A percentile compares a stretch with the other conserved stretches of the same genome.
Conservation (phyloP, 257 asterid species). For the Ajuga chamaepitys region DNA sequence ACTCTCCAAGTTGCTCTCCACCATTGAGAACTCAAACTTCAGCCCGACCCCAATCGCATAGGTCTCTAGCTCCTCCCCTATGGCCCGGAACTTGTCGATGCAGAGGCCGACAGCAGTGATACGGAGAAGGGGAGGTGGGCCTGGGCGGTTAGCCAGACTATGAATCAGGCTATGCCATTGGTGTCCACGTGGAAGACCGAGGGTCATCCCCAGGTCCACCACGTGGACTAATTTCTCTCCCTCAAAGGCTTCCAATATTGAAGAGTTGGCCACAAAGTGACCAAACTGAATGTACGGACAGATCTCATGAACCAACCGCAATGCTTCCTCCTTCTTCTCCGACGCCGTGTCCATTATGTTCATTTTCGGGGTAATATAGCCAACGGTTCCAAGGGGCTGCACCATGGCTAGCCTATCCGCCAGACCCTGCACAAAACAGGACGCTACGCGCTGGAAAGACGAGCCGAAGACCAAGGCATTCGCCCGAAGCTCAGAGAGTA, state of each 20-base stretch:
- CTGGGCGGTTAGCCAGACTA: slow-evolving; percentile 40
- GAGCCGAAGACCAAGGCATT: slow-evolving; percentile 68
- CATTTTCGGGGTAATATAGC: slow-evolving; percentile 33
- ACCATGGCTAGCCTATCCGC: slow-evolving; percentile 58
- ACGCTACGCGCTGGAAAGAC: slow-evolving; percentile 82
- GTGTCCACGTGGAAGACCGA: slow-evolving; percentile 60
- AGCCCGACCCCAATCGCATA: slow-evolving; percentile 39
- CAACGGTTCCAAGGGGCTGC: slow-evolving; percentile 67
- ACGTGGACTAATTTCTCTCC: slow-evolving; percentile 84
- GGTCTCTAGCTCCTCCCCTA: slow-evolving; percentile 55
- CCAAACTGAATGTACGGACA: slow-evolving; percentile 69
- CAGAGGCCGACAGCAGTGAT: slow-evolving; percentile 59
- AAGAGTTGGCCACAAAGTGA: slow-evolving; percentile 55
- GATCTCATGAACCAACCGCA: slow-evolving; percentile 47
- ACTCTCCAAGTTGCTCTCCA: slow-evolving; percentile 53
- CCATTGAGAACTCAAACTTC: slow-evolving; percentile 39
- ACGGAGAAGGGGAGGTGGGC: slow-evolving; percentile 32
- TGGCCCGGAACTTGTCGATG: slow-evolving; percentile 21
- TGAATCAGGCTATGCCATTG: slow-evolving; percentile 60
- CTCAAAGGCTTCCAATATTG: slow-evolving; percentile 86
- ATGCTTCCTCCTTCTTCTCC: slow-evolving; percentile 55
- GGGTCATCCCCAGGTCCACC: slow-evolving; percentile 74
- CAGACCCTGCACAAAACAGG: slow-evolving; percentile 68
- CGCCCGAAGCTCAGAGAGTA: slow-evolving; percentile 55
- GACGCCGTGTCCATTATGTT: slow-evolving; percentile 30